Evolutionary conservation across 1,284 basidiomycete genomes (phyloP).

Genomic region (Polyporus tsugae): DNA sequence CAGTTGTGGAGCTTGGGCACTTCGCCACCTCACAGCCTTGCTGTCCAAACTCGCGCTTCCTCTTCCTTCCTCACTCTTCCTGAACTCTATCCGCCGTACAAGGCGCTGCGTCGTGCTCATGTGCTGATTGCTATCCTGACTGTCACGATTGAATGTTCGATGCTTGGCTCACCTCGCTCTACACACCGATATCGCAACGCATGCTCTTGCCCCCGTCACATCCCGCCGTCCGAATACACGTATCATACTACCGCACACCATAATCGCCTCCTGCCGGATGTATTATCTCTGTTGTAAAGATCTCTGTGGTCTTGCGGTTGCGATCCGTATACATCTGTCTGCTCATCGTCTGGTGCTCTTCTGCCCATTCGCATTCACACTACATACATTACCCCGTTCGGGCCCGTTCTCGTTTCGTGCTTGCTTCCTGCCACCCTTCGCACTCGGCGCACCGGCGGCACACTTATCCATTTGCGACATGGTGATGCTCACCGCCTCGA

Average conservation of each 20-base stretch:
- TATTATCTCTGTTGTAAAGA: neutral
- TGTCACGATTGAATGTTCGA: slow-evolving; percentile 4
- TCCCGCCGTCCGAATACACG: neutral
- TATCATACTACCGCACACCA: neutral
- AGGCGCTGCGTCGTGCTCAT: neutral
- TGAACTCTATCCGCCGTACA: neutral
- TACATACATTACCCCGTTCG: neutral
- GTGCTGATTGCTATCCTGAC: slow-evolving; percentile 1
- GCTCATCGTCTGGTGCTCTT: neutral
- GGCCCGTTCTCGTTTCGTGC: neutral
- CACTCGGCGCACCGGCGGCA: neutral
- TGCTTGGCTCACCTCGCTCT: slow-evolving; percentile 1
- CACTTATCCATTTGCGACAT: neutral
- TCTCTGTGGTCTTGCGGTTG: neutral
- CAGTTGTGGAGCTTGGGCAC: neutral
- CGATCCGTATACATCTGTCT: neutral
- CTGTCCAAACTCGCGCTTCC: slow-evolving; percentile 1
- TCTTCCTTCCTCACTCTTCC: neutral
- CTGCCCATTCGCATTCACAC: neutral
- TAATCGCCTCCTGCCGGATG: slow-evolving; percentile 2
- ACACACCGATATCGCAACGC: neutral
- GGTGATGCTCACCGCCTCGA: neutral
- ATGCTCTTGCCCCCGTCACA: neutral
- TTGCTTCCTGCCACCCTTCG: neutral
- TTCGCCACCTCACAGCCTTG: slow-evolving; percentile 6